Percentiles rank a stretch among this genome's conserved stretches.
Conservation (phyloP, 73 alveolate genomes). For the Stentor coeruleus region DNA sequence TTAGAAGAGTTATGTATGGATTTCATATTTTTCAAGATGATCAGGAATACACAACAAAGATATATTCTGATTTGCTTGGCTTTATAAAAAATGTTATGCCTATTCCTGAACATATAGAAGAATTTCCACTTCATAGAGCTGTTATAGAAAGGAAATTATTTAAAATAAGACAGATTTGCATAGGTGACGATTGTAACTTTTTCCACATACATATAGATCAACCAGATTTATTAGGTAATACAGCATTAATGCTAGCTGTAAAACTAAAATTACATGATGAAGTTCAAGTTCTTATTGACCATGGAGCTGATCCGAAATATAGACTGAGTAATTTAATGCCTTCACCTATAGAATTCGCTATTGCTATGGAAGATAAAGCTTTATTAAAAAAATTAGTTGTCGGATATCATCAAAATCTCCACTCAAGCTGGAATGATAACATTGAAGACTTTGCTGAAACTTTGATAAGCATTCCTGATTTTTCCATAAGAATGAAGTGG, state of each 20-base stretch:
- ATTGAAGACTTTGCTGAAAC: slow-evolving; percentile 34
- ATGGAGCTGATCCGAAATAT: slow-evolving; percentile 59
- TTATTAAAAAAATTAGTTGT: neutral
- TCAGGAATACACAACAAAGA: neutral
- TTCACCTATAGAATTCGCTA: slow-evolving; percentile 16
- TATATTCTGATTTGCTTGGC: neutral
- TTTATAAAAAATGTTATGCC: neutral
- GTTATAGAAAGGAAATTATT: slow-evolving; percentile 54
- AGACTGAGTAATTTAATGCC: neutral
- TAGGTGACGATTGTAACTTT: slow-evolving; percentile 27
- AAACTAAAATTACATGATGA: slow-evolving; percentile 46
- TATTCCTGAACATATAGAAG: neutral
- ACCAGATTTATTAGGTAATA: slow-evolving; percentile 52
- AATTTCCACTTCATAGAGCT: slow-evolving; percentile 51
- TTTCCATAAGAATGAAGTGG: slow-evolving; percentile 41
- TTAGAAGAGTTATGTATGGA: neutral
- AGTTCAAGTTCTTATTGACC: slow-evolving; percentile 55
- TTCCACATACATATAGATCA: slow-evolving; percentile 57
- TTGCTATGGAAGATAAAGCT: neutral
- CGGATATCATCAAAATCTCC: neutral
- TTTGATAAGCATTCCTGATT: slow-evolving; percentile 47
- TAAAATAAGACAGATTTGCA: slow-evolving; percentile 30
- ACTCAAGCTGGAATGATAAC: slow-evolving; percentile 16
- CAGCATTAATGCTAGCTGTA: slow-evolving; percentile 68
- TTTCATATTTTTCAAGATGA: neutral